Evolutionary conservation across 2,329 filamentous ascomycete species (phyloP), one percentile per base, ranked within the genome.

Genomic region (Lachnellula occidentalis): DNA sequence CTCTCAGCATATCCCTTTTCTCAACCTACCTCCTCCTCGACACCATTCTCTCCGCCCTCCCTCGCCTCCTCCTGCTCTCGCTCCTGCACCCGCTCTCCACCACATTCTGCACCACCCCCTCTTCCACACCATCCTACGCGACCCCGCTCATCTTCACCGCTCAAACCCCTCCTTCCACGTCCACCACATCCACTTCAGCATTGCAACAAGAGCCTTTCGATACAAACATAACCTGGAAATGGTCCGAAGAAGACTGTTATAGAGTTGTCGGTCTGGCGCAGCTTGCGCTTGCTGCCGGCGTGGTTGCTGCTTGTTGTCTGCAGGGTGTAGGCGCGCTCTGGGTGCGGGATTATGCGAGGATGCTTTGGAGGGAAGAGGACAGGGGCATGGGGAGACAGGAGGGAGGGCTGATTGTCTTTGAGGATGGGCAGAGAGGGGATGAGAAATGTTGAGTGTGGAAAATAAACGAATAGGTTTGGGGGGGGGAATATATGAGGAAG

Each of bases 11-110:
- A 51, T 57, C 62, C 24, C 54, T 68, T 54, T 69, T 69, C 54
- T 55, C 64, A 9, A 66, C 65, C 58, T 69, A 66, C 56, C 64
- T 69, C 15, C 54, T 68, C 45, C 56, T 69, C 56, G 65, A 68
- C 53, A 65, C 64, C 9, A 51, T 67, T 34, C 53, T 67, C 53
- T 64, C 49, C 43, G 51, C 62, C 31, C 56, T 67, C 51, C 66
- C 67, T 1, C 64, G 66, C 34, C 58, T 68, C 47, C 55, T 67
- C 45, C 31, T 67, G 36, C 57, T 68, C 41, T 50, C 51, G 24
- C 54, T 65, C 54, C 59, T 67, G 27, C 58, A 57, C 21, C 51
- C 47, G 47, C 54, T 61, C 48, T 56, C 61, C n/a, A 24, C 36
- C 31, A 54, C 56, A 8, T 39, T 64, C 39, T 61, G 62, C 57